Conservation (phyloP, 305 asterid genomes). For the Fraxinus velutina region DNA sequence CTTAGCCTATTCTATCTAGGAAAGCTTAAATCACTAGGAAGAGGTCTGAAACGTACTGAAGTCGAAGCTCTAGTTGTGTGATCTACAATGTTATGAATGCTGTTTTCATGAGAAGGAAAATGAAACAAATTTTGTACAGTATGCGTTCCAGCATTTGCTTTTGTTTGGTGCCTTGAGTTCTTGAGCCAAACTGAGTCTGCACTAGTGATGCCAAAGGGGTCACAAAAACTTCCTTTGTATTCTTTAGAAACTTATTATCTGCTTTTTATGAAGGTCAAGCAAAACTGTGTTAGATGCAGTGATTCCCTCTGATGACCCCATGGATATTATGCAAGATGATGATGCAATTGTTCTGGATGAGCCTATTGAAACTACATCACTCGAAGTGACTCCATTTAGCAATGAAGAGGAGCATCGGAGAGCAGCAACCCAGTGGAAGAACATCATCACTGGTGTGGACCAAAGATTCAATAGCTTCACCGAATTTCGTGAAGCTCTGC, state of each 20-base stretch:
- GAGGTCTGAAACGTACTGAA: neutral
- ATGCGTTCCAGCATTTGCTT: conserved; percentile 13
- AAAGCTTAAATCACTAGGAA: neutral
- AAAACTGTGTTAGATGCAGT: conserved; percentile 64
- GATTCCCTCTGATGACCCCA: conserved; percentile 49
- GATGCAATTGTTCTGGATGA: conserved; percentile 48
- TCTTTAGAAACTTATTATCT: conserved; percentile 15
- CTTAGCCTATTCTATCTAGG: neutral
- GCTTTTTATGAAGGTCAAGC: conserved; percentile 60
- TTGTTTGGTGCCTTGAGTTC: neutral
- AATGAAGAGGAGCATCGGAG: conserved; percentile 65
- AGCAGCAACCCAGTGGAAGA: conserved; percentile 96
- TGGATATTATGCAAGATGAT: conserved; percentile 43
- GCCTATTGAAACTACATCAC: conserved; percentile 44
- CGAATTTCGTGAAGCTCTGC: conserved; percentile 94
- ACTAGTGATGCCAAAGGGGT: neutral
- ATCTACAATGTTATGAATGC: neutral
- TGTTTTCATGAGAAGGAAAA: neutral
- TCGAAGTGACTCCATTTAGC: conserved; percentile 34
- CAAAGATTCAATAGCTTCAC: conserved; percentile 90
- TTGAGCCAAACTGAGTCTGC: neutral
- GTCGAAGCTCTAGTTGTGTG: conserved; percentile 2
- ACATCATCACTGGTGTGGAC: conserved; percentile 90
- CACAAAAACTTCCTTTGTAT: conserved; percentile 3
- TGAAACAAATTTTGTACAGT: neutral